Percentiles rank a stretch among this genome's conserved stretches.
Conservation (phyloP, 164 flowering plant species). For the Aristolochia californica region DNA sequence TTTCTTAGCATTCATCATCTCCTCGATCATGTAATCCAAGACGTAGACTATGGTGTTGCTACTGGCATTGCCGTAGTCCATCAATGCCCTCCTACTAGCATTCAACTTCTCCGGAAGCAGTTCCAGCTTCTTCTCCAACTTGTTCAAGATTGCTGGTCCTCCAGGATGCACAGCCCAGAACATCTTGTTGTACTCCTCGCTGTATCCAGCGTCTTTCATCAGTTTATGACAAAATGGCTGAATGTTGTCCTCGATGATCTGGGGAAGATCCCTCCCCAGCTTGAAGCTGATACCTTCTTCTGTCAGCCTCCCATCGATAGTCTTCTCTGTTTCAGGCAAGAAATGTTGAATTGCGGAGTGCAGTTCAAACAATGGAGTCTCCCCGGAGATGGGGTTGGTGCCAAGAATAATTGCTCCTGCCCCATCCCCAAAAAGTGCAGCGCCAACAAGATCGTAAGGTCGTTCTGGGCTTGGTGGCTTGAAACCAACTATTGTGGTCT, state of each 20-base stretch:
- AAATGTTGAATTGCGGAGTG: constrained; percentile 69
- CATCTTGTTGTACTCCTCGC: constrained; percentile 49
- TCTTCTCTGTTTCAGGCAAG: constrained; percentile 72
- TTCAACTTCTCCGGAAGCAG: constrained; percentile 60
- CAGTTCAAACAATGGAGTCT: constrained; percentile 68
- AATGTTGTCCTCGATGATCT: constrained; percentile 76
- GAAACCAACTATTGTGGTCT: constrained; percentile 89
- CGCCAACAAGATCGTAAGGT: constrained; percentile 84
- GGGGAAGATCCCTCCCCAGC: constrained; percentile 74
- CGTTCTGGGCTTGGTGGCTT: constrained; percentile 69
- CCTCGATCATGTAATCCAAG: constrained; percentile 82
- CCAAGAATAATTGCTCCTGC: constrained; percentile 93
- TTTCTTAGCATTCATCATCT: constrained; percentile 32
- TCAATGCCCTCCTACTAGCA: constrained; percentile 73
- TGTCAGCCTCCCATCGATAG: constrained; percentile 67
- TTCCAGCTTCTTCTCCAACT: constrained; percentile 74
- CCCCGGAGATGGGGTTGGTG: constrained; percentile 38
- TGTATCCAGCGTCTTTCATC: constrained; percentile 33
- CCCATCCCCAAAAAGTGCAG: constrained; percentile 88
- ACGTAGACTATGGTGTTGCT: constrained; percentile 92
- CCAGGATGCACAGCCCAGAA: constrained; percentile 99
- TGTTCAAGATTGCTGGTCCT: constrained; percentile 82
- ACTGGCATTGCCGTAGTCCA: constrained; percentile 88
- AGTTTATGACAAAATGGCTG: constrained; percentile 57
- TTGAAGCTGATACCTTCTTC: constrained; percentile 91